Conservation (phyloP, 805 yeast genomes). For the Saccharomycopsis fibuligera region DNA sequence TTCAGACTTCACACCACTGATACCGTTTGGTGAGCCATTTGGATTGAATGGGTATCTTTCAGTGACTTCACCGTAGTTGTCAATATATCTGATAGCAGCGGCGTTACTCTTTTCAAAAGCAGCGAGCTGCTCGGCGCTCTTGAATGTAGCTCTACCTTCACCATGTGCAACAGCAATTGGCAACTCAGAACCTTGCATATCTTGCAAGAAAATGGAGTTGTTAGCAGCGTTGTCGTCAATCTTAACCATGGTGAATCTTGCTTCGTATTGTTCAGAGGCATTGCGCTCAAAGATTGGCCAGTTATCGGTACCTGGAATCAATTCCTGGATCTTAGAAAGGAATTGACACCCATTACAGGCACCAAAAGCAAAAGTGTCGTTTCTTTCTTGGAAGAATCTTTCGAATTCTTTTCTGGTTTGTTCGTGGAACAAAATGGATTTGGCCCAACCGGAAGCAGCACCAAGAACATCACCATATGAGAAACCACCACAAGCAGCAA, state of each 20-base stretch:
- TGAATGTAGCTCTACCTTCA: constrained; percentile 87
- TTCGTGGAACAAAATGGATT: constrained; percentile 82
- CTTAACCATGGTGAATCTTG: constrained; percentile 87
- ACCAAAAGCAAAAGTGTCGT: constrained; percentile 93
- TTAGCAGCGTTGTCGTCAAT: constrained; percentile 46
- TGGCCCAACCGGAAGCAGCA: constrained; percentile 99
- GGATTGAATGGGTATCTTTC: constrained; percentile 90
- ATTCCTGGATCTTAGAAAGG: constrained; percentile 72
- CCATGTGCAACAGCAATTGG: constrained; percentile 99
- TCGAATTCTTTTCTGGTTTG: constrained; percentile 69
- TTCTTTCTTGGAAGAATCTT: constrained; percentile 76
- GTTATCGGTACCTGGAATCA: constrained; percentile 88
- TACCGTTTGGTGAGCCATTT: constrained; percentile 90
- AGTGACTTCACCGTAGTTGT: constrained; percentile 82
- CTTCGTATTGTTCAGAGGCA: constrained; percentile 91
- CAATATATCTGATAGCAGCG: constrained; percentile 73
- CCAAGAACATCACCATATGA: constrained; percentile 98
- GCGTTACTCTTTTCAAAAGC: constrained; percentile 47
- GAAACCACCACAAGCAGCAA: constrained; percentile 99
- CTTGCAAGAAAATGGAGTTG: constrained; percentile 66
- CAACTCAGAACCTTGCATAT: constrained; percentile 87
- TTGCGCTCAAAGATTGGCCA: constrained; percentile 97
- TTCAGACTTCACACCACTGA: constrained; percentile 84
- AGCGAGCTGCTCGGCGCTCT: constrained; percentile 36
- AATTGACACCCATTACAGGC: constrained; percentile 99